Base-by-base conservation (phyloP, 495 filamentous ascomycete genomes). In the Penicillium manginii region DNA sequence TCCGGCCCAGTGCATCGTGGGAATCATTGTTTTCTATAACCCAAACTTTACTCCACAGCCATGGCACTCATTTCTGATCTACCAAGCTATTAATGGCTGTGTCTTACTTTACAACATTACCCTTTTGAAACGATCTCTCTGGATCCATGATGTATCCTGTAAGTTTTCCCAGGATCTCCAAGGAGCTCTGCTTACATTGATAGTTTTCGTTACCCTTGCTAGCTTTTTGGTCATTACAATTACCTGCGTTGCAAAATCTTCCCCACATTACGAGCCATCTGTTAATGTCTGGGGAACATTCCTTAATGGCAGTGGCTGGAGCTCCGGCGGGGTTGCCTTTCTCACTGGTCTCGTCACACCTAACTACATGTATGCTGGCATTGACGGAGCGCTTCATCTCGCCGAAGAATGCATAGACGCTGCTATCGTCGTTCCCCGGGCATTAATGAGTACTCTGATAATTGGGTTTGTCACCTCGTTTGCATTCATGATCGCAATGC, bases 41-140 rank as follows among this genome's bases (percentile, higher is more conserved):
- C 54, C 57, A 14, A 39, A 39, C 23, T 70, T 64, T 50, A 51
- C 59, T 1, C 52, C 64, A 9, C 54, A 72, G 43, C 33, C 64
- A 8, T 74, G 70, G 67, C 69, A 72, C 31, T 62, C 62, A n/a
- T 77, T 81, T 59, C 59, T 79, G 0, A 69, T 75, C 4, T 80
- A 78, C 55, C 73, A 79, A 54, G 58, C 75, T 12, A 45, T 69
- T 26, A 71, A 67, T 26, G 29, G 59, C 6, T 18, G 58, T 21
- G 55, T 65, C 2, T 18, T 70, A 8, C 22, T 65, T 3, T 68
- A 69, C 51, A 73, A 72, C 31, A 55, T 70, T 2, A 58, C 62
- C 11, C 17, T 66, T 0, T 35, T 73, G 40, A 61, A 60, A 11
- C 42, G 57, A 19, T 61, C 66, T 31, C 61, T 60, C 5, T 70